phyloP scores from a whole-genome alignment of 139 green algal species.

The Nannochloris sp. region DNA sequence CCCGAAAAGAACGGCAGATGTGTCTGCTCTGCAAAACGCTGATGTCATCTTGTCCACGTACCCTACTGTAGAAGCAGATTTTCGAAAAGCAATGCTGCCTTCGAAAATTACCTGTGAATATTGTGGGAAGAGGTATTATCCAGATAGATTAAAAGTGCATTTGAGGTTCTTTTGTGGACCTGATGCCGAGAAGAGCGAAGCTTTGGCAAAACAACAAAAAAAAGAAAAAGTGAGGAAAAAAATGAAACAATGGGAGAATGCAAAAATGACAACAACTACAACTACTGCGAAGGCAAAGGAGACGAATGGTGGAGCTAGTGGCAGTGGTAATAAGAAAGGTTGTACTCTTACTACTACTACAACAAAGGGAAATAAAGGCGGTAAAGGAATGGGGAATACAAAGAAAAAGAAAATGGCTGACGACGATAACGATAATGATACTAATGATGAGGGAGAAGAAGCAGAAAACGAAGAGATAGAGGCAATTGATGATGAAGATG shows the following conservation, averaged over 20 bases:
- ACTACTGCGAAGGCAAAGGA: not conserved
- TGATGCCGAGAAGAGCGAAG: slow-evolving; percentile 66
- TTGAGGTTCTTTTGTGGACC: slow-evolving; percentile 90
- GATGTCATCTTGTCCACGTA: slow-evolving; percentile 95
- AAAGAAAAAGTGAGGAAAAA: slow-evolving; percentile 47
- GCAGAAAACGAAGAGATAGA: slow-evolving; percentile 3
- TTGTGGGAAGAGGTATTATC: slow-evolving; percentile 76
- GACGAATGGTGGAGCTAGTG: no score
- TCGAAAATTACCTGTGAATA: slow-evolving; percentile 70
- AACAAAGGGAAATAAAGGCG: no score
- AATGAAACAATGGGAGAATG: slow-evolving; percentile 6
- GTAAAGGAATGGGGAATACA: not conserved
- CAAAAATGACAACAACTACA: not conserved
- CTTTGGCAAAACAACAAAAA: slow-evolving; percentile 71
- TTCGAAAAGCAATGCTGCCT: slow-evolving; percentile 44
- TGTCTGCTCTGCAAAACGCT: slow-evolving; percentile 39
- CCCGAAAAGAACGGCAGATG: slow-evolving; percentile 40
- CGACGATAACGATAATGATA: slow-evolving; percentile 14
- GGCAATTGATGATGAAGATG: slow-evolving; percentile 29
- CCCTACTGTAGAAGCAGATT: slow-evolving; percentile 80
- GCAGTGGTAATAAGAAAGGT: no score
- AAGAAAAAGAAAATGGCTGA: slow-evolving; percentile 12
- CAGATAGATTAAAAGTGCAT: slow-evolving; percentile 63
- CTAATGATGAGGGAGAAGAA: slow-evolving; percentile 13
- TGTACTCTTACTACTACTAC: no score